These are phyloP conservation scores for carrot (Daucus carota) DNA, from an alignment of 129 eudicot species.

Conservation along the genomic window DH1_v3.0 NC_030384.2:41199001-41199500, in stretches of 20 bases:
- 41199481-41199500: neutral
- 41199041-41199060: constrained; percentile 83
- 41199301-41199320: too few species aligned
- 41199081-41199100: neutral
- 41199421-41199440: neutral
- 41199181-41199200: constrained; percentile 98
- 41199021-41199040: constrained; percentile 78
- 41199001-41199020: constrained; percentile 91
- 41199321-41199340: neutral
- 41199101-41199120: neutral
- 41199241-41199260: constrained; percentile 98
- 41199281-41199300: neutral
- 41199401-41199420: neutral
- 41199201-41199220: constrained; percentile 96
- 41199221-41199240: constrained; percentile 84
- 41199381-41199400: neutral
- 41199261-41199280: constrained; percentile 19
- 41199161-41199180: constrained; percentile 55
- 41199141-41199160: neutral
- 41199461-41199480: neutral
- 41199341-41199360: neutral
- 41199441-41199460: neutral
- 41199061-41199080: constrained; percentile 34
- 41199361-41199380: neutral
- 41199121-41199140: too few species aligned